Conservation (phyloP, 495 filamentous ascomycete genomes). For the Penicillium angulare region DNA sequence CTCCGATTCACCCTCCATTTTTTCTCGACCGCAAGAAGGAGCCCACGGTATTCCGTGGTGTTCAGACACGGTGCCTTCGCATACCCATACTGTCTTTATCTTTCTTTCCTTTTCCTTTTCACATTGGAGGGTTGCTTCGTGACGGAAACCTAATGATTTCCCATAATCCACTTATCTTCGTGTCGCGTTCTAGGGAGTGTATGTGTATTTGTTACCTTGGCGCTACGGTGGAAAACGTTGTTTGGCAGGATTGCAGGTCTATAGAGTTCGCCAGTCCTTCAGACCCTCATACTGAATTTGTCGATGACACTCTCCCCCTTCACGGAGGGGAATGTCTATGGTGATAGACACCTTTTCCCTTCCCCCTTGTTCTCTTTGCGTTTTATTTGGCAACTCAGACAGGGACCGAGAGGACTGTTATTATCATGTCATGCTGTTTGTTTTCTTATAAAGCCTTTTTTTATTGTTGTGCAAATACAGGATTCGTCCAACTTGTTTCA, state of each 20-base stretch:
- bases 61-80: slow-evolving; percentile 7
- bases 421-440: slow-evolving; percentile 23
- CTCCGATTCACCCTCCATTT: slow-evolving; percentile 17
- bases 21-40: slow-evolving; percentile 9
- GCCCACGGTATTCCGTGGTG: slow-evolving; percentile 1
- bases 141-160: slow-evolving; percentile 39
- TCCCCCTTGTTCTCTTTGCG: slow-evolving; percentile 5
- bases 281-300: slow-evolving; percentile 33
- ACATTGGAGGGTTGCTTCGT: slow-evolving; percentile 25
- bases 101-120: slow-evolving; percentile 17
- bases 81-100: slow-evolving; percentile 7
- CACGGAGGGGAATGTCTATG: neutral
- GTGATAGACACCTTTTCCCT: slow-evolving; percentile 6
- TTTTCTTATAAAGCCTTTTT: slow-evolving; percentile 4
- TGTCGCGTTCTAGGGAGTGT: slow-evolving; percentile 37
- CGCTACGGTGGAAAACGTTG: slow-evolving; percentile 39
- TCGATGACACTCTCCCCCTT: neutral
- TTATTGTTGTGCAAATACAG: no score
- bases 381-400: slow-evolving; percentile 10
- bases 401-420: slow-evolving; percentile 20
- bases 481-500: no score
- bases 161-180: slow-evolving; percentile 41
- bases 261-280: slow-evolving; percentile 36
- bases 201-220: slow-evolving; percentile 41
- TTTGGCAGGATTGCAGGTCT: slow-evolving; percentile 38